Conservation (phyloP, 192 early-diverging fungal genomes). For the Gonapodya sp. region DNA sequence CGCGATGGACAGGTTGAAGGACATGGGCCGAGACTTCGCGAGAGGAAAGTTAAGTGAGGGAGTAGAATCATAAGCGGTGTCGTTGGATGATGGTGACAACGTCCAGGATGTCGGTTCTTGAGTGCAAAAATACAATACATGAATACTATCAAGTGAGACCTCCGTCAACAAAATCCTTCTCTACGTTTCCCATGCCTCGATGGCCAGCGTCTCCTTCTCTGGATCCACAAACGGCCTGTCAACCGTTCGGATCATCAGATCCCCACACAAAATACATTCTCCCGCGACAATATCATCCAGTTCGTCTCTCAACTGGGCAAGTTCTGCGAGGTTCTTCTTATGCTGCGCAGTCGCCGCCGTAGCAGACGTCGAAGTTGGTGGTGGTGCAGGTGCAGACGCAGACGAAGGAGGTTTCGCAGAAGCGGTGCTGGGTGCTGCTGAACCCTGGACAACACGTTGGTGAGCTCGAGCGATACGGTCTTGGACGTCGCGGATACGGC, state of each 20-base stretch:
- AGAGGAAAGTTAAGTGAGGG: too few species aligned
- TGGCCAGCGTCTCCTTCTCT: conserved; percentile 33
- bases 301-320: conserved; percentile 39
- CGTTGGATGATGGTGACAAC: too few species aligned
- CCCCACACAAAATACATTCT: conserved; percentile 94
- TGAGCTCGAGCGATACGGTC: conserved; percentile 6
- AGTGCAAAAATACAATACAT: too few species aligned
- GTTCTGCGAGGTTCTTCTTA: conserved; percentile 1
- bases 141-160: too few species aligned
- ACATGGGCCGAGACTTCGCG: too few species aligned
- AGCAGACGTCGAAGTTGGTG: neutral
- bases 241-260: conserved; percentile 85
- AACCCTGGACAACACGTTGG: neutral
- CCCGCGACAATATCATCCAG: conserved; percentile 65
- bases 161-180: too few species aligned
- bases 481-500: neutral
- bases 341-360: conserved; percentile 16
- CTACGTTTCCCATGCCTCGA: neutral
- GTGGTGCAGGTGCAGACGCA: neutral
- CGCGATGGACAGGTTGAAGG: too few species aligned
- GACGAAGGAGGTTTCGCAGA: neutral
- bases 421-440: neutral
- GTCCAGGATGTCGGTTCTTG: too few species aligned
- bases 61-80: too few species aligned
- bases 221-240: conserved; percentile 65